Base-by-base conservation (phyloP, 108 stramenopile genomes). In the Cyclotella sp. region DNA sequence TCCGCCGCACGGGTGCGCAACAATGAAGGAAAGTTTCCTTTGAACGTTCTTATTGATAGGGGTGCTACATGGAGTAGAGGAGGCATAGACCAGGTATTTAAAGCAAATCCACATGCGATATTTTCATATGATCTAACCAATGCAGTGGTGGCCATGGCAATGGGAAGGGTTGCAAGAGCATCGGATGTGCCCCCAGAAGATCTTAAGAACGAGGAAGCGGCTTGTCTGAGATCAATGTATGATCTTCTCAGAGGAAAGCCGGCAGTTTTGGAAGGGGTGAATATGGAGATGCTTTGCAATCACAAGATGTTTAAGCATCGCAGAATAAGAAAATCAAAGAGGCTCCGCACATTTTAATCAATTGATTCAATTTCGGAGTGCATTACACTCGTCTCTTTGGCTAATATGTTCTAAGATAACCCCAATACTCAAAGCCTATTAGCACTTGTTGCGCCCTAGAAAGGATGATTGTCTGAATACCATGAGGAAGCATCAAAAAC, bases 51-150 rank as follows among this genome's bases (percentile, higher is more conserved):
- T 40, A 27, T 72, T n/a, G 60, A 72, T 30, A 12, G 55, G 30
- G 71, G 71, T 24, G 55, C 71, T 9, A 15, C 71, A 10, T 72
- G 71, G 71, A 49, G 11, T 24, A 45, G 71, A 2, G 71, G 71
- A n/a, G 71, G 71, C 5, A n/a, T 72, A 3, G 60, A 72, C 11
- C 18, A 45, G 18, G 71, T 72, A 21, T 61, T 72, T 12, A 72
- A 72, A 49, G 71, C 71, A 12, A 41, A 34, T 49, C 71, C 71
- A 22, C 45, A 6, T 13, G 71, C 71, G 0, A 55, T 72, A 30
- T 72, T 72, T 62, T 72, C 71, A 5, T 61, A 58, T 42, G 55
- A 72, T 5, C 26, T 72, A 27, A 72, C 27, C 28, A 72, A 60
- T 61, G 21, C 22, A 5, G 15, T 72, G 11, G 55, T 72, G 10